phyloP scores from a whole-genome alignment of 768 basidiomycete genomes.

The Boletus subparvulus region DNA sequence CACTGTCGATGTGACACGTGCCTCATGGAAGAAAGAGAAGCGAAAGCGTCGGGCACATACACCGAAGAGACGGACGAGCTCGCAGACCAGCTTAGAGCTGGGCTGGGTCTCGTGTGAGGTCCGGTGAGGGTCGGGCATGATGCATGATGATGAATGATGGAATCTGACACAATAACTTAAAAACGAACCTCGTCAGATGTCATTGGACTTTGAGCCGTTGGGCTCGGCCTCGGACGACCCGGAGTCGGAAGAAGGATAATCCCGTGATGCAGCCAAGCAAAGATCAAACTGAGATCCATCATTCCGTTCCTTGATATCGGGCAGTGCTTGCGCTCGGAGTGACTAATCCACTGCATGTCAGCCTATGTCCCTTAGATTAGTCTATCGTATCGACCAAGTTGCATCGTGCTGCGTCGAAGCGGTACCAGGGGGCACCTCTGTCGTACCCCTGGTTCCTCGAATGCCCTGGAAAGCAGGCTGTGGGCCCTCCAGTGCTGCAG shows the following conservation, averaged over 20 bases:
- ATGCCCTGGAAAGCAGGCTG: too few species aligned
- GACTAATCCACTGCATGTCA: too few species aligned
- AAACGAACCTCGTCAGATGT: background rate
- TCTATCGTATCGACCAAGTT: too few species aligned
- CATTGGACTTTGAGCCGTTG: too few species aligned
- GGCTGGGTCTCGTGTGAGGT: constrained; percentile 52
- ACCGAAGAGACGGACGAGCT: constrained; percentile 41
- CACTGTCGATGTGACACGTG: constrained; percentile 70
- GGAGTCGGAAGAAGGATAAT: background rate
- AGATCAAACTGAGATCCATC: background rate
- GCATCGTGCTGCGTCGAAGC: too few species aligned
- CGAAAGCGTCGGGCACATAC: constrained; percentile 7
- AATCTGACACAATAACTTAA: too few species aligned
- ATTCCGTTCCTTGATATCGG: background rate
- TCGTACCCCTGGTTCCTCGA: too few species aligned
- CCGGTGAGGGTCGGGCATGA: constrained; percentile 9
- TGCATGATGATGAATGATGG: background rate
- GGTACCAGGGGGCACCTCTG: too few species aligned
- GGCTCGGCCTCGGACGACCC: background rate
- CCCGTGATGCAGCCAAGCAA: background rate
- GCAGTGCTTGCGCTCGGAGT: background rate
- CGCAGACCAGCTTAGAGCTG: constrained; percentile 61
- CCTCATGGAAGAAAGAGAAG: constrained; percentile 49
- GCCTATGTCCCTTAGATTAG: too few species aligned
- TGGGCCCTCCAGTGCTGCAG: too few species aligned